Evolutionary conservation across 345 rosid genomes (phyloP).

Genomic region (Sisymbrium irio): DNA sequence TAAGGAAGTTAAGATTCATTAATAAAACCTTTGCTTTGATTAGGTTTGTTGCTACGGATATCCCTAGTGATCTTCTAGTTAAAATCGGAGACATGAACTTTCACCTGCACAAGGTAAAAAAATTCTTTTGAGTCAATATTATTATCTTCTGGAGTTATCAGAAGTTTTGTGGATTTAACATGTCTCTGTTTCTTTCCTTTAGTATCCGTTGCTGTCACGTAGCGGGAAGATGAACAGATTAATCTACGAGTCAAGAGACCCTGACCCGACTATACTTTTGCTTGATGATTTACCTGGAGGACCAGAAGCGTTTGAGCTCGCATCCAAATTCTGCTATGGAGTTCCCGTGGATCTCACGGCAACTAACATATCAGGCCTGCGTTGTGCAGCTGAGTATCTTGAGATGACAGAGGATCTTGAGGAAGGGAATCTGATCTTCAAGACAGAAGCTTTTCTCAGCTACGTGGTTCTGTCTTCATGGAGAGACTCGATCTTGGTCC

Average conservation of each 20-base stretch:
- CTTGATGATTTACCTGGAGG: conserved; percentile 92
- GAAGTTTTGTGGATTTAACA: neutral
- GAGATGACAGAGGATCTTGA: conserved; percentile 99
- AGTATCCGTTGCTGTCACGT: conserved; percentile 94
- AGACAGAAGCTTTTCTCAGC: conserved; percentile 96
- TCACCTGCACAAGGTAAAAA: conserved; percentile 84
- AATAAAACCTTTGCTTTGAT: neutral
- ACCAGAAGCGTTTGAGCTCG: conserved; percentile 80
- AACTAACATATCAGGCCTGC: conserved; percentile 76
- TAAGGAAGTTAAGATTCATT: conserved; percentile 4
- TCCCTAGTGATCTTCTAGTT: conserved; percentile 85
- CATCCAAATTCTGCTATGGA: conserved; percentile 95
- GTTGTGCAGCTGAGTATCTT: conserved; percentile 96
- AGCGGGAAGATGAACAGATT: conserved; percentile 90
- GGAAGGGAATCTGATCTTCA: conserved; percentile 95
- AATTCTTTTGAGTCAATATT: neutral
- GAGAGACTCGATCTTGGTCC: conserved; percentile 87
- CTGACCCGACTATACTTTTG: conserved; percentile 49
- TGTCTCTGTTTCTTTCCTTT: neutral
- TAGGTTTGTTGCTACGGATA: conserved; percentile 92
- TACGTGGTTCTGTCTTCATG: conserved; percentile 94
- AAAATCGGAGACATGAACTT: conserved; percentile 70
- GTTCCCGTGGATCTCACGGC: conserved; percentile 92
- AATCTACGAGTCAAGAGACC: conserved; percentile 71
- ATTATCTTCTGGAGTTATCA: neutral